Conservation (phyloP, 768 basidiomycete genomes). For the Serpula lacrymans region DNA sequence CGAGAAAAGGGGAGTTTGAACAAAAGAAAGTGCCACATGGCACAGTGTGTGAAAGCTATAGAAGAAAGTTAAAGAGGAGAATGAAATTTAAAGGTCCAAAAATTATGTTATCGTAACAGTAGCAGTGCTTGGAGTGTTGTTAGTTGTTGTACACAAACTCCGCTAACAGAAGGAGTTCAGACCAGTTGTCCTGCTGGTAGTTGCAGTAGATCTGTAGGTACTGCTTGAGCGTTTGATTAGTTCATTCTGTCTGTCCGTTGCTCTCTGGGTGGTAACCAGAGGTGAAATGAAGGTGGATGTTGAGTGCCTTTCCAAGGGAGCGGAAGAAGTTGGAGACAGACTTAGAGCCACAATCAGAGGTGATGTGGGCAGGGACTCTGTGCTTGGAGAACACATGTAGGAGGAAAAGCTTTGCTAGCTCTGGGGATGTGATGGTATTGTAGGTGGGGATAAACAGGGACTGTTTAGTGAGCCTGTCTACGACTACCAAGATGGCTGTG, state of each 20-base stretch:
- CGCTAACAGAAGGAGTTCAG: constrained; percentile 21
- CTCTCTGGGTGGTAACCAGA: constrained; percentile 23
- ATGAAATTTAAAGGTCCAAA: too few species aligned
- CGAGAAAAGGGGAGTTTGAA: too few species aligned
- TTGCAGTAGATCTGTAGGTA: constrained; percentile 25
- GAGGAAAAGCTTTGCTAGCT: constrained; percentile 7
- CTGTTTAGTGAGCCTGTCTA: constrained; percentile 18
- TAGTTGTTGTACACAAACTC: constrained; percentile 32
- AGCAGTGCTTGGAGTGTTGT: constrained; percentile 14
- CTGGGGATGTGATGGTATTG: constrained; percentile 7
- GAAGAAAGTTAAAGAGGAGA: too few species aligned
- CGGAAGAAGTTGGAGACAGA: constrained; percentile 33
- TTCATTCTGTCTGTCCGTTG: constrained; percentile 16
- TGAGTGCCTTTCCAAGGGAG: constrained; percentile 22
- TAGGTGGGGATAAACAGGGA: constrained; percentile 12
- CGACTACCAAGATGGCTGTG: constrained; percentile 8
- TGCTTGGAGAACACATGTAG: constrained; percentile 20
- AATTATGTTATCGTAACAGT: too few species aligned
- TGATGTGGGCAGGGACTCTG: constrained; percentile 22
- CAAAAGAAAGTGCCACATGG: too few species aligned
- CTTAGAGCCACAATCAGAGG: constrained; percentile 18
- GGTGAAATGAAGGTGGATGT: constrained; percentile 20
- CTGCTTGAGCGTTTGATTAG: constrained; percentile 22
- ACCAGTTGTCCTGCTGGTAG: constrained; percentile 31
- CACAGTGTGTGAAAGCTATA: too few species aligned